Evolutionary conservation across 2,329 filamentous ascomycete species (phyloP), one percentile per base, ranked within the genome.

Genomic region (Pezicula rhizophila): DNA sequence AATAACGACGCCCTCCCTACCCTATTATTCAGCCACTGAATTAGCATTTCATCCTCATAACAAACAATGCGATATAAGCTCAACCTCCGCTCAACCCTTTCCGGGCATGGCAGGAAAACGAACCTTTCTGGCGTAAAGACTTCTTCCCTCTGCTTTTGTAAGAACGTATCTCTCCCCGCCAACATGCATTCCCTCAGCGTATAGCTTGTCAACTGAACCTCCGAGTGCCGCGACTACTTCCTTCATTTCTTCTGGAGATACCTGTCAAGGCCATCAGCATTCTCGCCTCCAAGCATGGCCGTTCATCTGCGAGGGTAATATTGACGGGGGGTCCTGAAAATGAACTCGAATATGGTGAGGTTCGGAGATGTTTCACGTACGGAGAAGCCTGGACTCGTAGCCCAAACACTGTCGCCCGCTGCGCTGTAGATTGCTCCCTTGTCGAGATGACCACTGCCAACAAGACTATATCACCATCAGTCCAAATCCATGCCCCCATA

Each of bases 121-220:
- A 75, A 95, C 90, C 80, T 89, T 84, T 79, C 91, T 89, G 57
- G 82, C 88, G 70, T 95, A 95, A 61, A 95, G 70, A 72, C 82
- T 85, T 66, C 85, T 78, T 28, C 87, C 89, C 53, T 91, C 87
- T 46, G 84, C 80, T 65, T 80, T 83, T 66, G 88, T 77, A 64
- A 85, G 76, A 66, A 96, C 79, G 68, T 85, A 96, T 70, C 88
- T 87, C 65, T 85, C 81, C 56, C 86, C 87, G 43, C 70, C 82
- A 60, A 96, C 70, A 71, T 88, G 79, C 64, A 96, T 67, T 56
- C 92, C 92, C 18, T 84, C 82, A 46, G 74, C 71, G 60, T 84
- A 84, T 53, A 88, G 80, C 64, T 82, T 78, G 71, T 85, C 82
- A 42, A 68, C 70, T 35, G 52, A 53, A 37, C 67, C 68, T 58